Evolutionary conservation across 805 yeast genomes (phyloP).

Genomic region (Candida multigemmis): DNA sequence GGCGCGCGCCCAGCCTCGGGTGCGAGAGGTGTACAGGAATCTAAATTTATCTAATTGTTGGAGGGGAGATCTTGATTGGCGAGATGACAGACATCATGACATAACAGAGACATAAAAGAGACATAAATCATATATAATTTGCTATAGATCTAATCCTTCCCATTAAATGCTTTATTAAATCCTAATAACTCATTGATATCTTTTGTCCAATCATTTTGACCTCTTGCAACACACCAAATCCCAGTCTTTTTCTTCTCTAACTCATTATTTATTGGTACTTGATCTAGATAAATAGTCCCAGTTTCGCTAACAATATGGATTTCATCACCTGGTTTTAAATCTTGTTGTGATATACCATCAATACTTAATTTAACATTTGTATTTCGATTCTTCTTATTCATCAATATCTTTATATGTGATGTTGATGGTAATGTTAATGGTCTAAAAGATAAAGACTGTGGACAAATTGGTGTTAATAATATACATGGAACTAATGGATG

Average conservation of each 20-base stretch:
- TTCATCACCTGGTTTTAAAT: slow-evolving; percentile 67
- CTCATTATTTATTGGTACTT: slow-evolving; percentile 4
- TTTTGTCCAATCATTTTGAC: slow-evolving; percentile 84
- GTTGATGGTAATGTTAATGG: slow-evolving; percentile 77
- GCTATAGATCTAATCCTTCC: no score
- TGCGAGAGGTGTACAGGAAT: no score
- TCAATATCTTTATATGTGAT: slow-evolving; percentile 60
- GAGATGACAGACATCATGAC: no score
- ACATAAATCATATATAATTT: no score
- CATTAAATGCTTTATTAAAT: slow-evolving; percentile 74
- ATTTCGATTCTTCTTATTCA: slow-evolving; percentile 37
- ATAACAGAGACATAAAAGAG: no score
- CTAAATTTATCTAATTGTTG: no score
- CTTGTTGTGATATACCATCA: slow-evolving; percentile 76
- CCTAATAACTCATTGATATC: slow-evolving; percentile 85
- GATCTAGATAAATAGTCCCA: slow-evolving; percentile 39
- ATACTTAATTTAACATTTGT: slow-evolving; percentile 49
- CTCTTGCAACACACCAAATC: slow-evolving; percentile 79
- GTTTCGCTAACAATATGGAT: slow-evolving; percentile 62
- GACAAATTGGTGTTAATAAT: slow-evolving; percentile 83
- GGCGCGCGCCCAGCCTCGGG: no score
- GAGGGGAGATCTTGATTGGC: no score
- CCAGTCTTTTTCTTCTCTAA: slow-evolving; percentile 35
- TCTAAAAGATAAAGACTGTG: slow-evolving; percentile 82
- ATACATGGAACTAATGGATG: slow-evolving; percentile 83